These are phyloP conservation scores for Pestalotiopsis sp. DNA, from an alignment of 2,329 filamentous ascomycete genomes.

Conservation along the genomic window DNA sequence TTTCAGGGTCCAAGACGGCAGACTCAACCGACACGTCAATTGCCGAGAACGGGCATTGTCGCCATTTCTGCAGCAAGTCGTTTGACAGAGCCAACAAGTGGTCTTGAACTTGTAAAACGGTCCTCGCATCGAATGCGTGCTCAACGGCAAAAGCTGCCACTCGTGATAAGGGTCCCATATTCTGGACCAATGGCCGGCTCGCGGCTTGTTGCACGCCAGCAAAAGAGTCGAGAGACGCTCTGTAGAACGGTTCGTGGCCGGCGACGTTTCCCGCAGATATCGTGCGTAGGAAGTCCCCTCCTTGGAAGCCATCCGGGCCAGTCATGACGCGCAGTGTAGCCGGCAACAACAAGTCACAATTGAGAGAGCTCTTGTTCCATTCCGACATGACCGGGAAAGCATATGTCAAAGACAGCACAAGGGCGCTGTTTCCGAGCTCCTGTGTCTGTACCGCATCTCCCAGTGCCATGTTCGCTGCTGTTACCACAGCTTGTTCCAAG, in stretches of 20 bases:
- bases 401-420: constrained; percentile 76
- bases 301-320: constrained; percentile 73
- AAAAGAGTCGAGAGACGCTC: constrained; percentile 61
- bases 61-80: constrained; percentile 72
- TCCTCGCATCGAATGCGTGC: constrained; percentile 46
- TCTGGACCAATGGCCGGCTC: constrained; percentile 62
- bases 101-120: constrained; percentile 57
- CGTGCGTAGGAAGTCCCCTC: constrained; percentile 72
- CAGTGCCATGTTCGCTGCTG: constrained; percentile 78
- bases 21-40: constrained; percentile 71
- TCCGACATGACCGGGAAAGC: constrained; percentile 73
- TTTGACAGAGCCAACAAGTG: constrained; percentile 68
- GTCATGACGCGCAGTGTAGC: constrained; percentile 69
- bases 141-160: constrained; percentile 67
- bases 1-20: constrained; percentile 65
- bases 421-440: constrained; percentile 47
- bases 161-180: constrained; percentile 68
- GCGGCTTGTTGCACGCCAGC: constrained; percentile 60
- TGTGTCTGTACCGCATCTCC: constrained; percentile 44
- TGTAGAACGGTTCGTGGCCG: constrained; percentile 67
- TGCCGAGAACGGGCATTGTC: constrained; percentile 71
- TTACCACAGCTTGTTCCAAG: constrained; percentile 73
- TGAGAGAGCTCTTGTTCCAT: constrained; percentile 56
- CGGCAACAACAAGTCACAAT: constrained; percentile 73
- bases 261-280: constrained; percentile 67